A percentile compares a stretch with the other conserved stretches of the same genome.
Conservation (phyloP, 1,284 basidiomycete species). For the Cryptococcus neoformans region DNA sequence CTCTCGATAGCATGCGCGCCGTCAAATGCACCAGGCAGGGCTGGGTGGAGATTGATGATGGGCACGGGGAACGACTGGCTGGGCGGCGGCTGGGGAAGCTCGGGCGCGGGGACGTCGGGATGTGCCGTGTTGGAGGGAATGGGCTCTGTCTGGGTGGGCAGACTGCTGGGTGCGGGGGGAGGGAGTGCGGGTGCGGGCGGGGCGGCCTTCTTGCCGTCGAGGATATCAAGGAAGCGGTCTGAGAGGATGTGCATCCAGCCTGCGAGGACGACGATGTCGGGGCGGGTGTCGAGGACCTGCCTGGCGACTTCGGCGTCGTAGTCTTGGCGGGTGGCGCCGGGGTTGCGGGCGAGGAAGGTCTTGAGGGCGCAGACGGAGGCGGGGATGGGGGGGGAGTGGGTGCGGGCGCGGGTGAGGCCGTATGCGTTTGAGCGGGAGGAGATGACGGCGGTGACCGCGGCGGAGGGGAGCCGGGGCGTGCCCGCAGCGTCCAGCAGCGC, state of each 20-base stretch:
- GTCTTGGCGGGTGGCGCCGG: constrained; percentile 70
- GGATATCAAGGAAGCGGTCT: constrained; percentile 53
- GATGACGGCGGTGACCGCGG: constrained; percentile 75
- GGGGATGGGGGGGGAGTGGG: constrained; percentile 69
- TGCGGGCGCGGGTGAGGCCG: constrained; percentile 75
- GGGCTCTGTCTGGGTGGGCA: constrained; percentile 15
- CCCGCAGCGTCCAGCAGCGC: constrained; percentile 86
- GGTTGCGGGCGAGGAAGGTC: constrained; percentile 73
- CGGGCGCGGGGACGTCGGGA: not conserved
- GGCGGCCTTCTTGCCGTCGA: constrained; percentile 37
- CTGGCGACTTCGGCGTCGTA: constrained; percentile 84
- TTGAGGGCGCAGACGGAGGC: constrained; percentile 82
- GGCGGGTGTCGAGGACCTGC: constrained; percentile 61
- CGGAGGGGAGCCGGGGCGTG: constrained; percentile 58
- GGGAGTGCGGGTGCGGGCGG: constrained; percentile 28
- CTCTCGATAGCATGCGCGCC: constrained; percentile 86
- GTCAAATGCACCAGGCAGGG: constrained; percentile 90
- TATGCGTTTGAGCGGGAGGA: constrained; percentile 92
- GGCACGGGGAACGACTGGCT: constrained; percentile 58
- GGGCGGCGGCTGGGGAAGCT: constrained; percentile 17
- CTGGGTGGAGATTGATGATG: constrained; percentile 96
- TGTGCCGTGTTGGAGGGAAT: constrained; percentile 3
- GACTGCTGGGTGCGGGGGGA: constrained; percentile 14
- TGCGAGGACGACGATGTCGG: constrained; percentile 87
- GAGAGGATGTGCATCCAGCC: constrained; percentile 96